Conservation (phyloP, 768 basidiomycete species). For the Pulveroboletus sp. region DNA sequence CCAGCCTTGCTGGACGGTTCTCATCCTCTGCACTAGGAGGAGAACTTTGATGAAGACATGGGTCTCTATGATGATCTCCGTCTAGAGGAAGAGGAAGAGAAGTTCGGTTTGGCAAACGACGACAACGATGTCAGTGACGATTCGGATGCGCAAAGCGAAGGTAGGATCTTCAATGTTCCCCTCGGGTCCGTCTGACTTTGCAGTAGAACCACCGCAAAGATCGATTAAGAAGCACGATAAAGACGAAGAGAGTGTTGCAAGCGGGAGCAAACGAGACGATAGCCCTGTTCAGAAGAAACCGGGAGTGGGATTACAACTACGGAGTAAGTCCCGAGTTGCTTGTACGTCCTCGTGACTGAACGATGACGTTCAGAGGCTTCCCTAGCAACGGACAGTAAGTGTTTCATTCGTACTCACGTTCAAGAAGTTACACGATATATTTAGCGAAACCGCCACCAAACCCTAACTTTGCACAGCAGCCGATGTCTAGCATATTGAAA, state of each 20-base stretch:
- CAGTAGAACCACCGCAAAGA: slow-evolving; percentile 58
- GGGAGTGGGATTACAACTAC: slow-evolving; percentile 51
- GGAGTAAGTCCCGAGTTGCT: slow-evolving; percentile 53
- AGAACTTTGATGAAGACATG: slow-evolving; percentile 95
- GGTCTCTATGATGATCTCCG: slow-evolving; percentile 97
- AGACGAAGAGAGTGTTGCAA: slow-evolving; percentile 72
- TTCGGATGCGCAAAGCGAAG: slow-evolving; percentile 71
- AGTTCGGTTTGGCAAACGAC: slow-evolving; percentile 70
- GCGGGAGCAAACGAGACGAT: slow-evolving; percentile 64
- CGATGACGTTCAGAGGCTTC: slow-evolving; percentile 52
- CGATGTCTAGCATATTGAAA: slow-evolving; percentile 73
- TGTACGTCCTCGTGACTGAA: slow-evolving; percentile 12
- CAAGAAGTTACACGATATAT: slow-evolving; percentile 6
- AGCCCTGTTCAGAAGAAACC: slow-evolving; percentile 82
- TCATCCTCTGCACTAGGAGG: slow-evolving; percentile 57
- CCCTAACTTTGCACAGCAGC: slow-evolving; percentile 77
- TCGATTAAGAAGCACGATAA: slow-evolving; percentile 65
- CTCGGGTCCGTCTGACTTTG: not conserved
- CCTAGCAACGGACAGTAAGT: slow-evolving; percentile 54
- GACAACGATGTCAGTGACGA: slow-evolving; percentile 73
- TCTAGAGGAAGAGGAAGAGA: slow-evolving; percentile 95
- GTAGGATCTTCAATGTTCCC: slow-evolving; percentile 31
- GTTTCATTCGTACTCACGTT: not conserved
- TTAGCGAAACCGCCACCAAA: slow-evolving; percentile 66
- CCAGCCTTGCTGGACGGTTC: slow-evolving; percentile 9